Conservation (phyloP, 2,329 filamentous ascomycete genomes). For the Talaromyces sp. region DNA sequence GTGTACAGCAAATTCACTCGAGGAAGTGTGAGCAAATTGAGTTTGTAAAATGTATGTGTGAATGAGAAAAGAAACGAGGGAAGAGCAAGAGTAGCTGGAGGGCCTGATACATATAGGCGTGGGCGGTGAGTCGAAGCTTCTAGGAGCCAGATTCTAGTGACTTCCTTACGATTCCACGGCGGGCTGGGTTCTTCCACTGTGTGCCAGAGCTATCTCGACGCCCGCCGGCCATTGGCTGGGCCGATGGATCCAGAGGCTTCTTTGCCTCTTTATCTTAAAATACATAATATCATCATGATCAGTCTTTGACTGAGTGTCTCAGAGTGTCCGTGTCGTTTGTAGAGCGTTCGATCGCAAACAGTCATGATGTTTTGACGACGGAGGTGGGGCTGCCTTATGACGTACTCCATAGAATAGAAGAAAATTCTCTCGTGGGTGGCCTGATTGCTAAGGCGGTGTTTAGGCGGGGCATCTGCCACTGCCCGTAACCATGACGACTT, state of each 20-base stretch:
- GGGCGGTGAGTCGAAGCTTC: conserved; percentile 38
- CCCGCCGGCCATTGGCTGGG: neutral
- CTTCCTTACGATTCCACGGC: conserved; percentile 33
- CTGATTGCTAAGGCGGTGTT: neutral
- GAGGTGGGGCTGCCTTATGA: neutral
- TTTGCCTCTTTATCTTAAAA: neutral
- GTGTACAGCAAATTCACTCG: conserved; percentile 10
- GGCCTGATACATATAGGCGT: conserved; percentile 37
- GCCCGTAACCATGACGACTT: neutral
- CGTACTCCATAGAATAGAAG: neutral
- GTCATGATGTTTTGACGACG: neutral
- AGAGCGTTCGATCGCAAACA: neutral
- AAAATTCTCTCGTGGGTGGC: neutral
- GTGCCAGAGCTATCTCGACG: conserved; percentile 20
- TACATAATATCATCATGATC: neutral
- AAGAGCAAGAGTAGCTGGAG: conserved; percentile 15
- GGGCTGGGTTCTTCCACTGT: conserved; percentile 37
- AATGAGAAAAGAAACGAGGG: conserved; percentile 13
- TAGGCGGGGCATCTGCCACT: neutral
- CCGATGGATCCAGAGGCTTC: conserved; percentile 4
- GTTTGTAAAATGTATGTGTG: conserved; percentile 4
- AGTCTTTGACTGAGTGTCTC: neutral
- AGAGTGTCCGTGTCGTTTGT: neutral
- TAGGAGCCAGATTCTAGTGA: conserved; percentile 36
- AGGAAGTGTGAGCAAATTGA: neutral